These are phyloP conservation scores for Berkeleyomyces rouxiae DNA, from an alignment of 2,329 filamentous ascomycete species.

Conservation along the genomic window DNA sequence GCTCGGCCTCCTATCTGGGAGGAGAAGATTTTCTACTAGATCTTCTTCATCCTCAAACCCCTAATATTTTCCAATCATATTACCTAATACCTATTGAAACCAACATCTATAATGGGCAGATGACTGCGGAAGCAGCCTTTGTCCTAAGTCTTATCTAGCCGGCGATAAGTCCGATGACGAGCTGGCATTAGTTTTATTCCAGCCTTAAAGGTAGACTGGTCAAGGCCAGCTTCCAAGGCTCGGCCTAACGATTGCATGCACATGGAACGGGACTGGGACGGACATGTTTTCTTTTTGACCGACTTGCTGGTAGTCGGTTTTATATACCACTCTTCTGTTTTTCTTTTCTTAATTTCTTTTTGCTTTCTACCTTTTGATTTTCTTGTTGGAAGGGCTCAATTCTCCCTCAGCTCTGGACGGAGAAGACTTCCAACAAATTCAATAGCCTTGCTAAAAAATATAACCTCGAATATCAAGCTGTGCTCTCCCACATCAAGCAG, in stretches of 20 bases:
- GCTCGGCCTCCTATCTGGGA: conserved; percentile 29
- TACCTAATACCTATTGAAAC: not conserved
- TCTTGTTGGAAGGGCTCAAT: not conserved
- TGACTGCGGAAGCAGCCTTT: too few relatives aligned
- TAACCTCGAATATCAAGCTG: not conserved
- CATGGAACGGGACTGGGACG: not conserved
- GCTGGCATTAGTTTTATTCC: not conserved
- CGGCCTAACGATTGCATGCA: not conserved
- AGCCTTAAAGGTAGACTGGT: too few relatives aligned
- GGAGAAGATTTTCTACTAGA: conserved; percentile 30
- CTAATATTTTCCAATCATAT: not conserved
- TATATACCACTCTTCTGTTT: conserved; percentile 3
- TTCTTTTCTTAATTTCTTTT: not conserved
- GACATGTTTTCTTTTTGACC: not conserved
- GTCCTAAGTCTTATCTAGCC: too few relatives aligned
- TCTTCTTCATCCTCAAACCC: not conserved
- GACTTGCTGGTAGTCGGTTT: not conserved
- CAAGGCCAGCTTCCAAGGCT: not conserved
- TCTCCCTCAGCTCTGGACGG: not conserved
- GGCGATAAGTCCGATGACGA: not conserved
- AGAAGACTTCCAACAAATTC: not conserved
- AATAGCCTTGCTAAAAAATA: not conserved
- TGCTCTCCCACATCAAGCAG: not conserved
- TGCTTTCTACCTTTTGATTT: not conserved
- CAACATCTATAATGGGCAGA: not conserved